Evolutionary conservation across 2,329 filamentous ascomycete species (phyloP).

Genomic region (Paracoccidioides lutzii): DNA sequence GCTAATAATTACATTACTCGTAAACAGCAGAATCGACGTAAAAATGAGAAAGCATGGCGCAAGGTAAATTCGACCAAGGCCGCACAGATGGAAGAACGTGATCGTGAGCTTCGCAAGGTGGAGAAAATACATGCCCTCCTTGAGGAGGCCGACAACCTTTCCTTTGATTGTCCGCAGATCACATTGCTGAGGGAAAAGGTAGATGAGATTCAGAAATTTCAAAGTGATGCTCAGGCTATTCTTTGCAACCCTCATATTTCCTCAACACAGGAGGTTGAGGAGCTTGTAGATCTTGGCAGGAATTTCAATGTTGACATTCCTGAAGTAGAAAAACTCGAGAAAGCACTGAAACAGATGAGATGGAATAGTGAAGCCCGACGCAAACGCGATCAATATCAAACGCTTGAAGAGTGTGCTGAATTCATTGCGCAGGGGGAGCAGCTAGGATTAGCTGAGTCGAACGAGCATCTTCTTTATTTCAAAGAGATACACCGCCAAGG

Average conservation of each 20-base stretch:
- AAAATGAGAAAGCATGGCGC: conserved; percentile 81
- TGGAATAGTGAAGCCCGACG: conserved; percentile 74
- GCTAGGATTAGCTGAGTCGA: conserved; percentile 64
- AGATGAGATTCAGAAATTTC: conserved; percentile 72
- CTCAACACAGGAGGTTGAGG: conserved; percentile 65
- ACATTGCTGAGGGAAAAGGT: conserved; percentile 71
- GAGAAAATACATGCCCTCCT: conserved; percentile 79
- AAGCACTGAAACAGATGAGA: conserved; percentile 67
- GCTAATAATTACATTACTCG: conserved; percentile 91
- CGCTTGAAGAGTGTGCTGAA: conserved; percentile 63
- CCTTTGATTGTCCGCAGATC: conserved; percentile 90
- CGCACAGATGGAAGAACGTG: conserved; percentile 70
- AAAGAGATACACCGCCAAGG: conserved; percentile 64
- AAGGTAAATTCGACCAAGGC: conserved; percentile 56
- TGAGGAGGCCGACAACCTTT: conserved; percentile 68
- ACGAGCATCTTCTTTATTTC: conserved; percentile 65
- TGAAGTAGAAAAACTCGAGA: conserved; percentile 71
- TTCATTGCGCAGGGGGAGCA: conserved; percentile 66
- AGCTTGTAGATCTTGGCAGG: conserved; percentile 78
- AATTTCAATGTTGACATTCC: conserved; percentile 84
- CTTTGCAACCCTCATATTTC: conserved; percentile 53
- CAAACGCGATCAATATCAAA: conserved; percentile 53
- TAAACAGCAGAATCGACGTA: conserved; percentile 93
- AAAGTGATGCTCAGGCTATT: conserved; percentile 57
- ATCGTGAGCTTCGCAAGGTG: conserved; percentile 74